Evolutionary conservation across 2,329 filamentous ascomycete genomes (phyloP), one percentile per base, ranked within the genome.

Genomic region (Claviceps sp.): DNA sequence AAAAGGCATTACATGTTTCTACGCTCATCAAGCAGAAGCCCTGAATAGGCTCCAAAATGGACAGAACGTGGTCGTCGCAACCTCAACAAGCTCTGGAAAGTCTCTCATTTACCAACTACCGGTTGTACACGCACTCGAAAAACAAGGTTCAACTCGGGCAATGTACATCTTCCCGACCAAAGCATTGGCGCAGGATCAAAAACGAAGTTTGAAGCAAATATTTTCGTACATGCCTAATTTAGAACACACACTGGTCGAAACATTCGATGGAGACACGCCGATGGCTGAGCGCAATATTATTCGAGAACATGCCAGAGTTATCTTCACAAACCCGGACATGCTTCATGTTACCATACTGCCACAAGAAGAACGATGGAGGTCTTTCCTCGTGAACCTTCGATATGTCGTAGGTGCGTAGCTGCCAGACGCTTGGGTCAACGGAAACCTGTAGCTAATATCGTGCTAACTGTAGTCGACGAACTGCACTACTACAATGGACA

Each of bases 141-240:
- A 80, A 50, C 86, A 97, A 60, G 71, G 68, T 2, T 74, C 83
- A 52, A 87, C 87, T 8, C 76, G 93, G 59, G 93, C 93, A 2
- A 89, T 98, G 83, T 97, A 96, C 64, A 95, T 98, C 39, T 98
- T 98, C 55, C 93, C 93, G 0, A 98, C 93, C 0, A 98, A 98
- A 68, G 93, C 93, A 1, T 71, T 98, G 16, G 91, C 93, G 0
- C 93, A 98, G 65, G 93, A 98, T 66, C 93, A 98, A 66, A 82
- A 84, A 59, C 79, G 89, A 58, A 95, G 89, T 58, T 73, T 98
- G 64, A 87, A 87, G 61, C 89, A 95, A 50, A 77, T 97, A 63
- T 72, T 97, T 55, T 71, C 77, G 1, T 95, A 85, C 60, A 87
- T 98, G 76, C 78, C 84, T 1, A 83, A 82, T 0, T 68, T 97